These are phyloP conservation scores for Globisporangium irregulare DNA, from an alignment of 352 stramenopile genomes.

Conservation along the genomic window DNA sequence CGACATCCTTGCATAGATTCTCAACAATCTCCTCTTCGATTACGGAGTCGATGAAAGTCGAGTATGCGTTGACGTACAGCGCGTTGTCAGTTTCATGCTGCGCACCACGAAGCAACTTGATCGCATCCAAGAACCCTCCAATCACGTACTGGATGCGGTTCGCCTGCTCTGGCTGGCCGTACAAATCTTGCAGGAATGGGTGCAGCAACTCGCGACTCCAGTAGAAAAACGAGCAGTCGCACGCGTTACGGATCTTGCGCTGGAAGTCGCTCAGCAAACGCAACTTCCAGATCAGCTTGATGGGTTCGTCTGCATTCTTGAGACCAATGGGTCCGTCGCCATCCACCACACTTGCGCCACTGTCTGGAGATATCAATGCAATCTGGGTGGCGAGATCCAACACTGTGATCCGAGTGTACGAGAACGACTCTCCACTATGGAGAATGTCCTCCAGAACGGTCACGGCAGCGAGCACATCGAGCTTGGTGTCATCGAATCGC, in stretches of 20 bases:
- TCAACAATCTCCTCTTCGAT: conserved; percentile 87
- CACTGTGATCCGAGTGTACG: conserved; percentile 80
- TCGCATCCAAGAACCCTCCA: conserved; percentile 73
- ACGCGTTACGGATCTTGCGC: conserved; percentile 76
- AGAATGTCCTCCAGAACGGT: conserved; percentile 86
- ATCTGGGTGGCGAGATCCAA: conserved; percentile 80
- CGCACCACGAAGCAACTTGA: conserved; percentile 67
- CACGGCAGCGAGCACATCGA: conserved; percentile 80
- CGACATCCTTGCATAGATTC: conserved; percentile 91
- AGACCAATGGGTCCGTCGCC: conserved; percentile 43
- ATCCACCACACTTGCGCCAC: conserved; percentile 24
- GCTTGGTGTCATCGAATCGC: conserved; percentile 84
- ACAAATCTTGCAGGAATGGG: conserved; percentile 83
- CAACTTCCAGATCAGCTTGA: conserved; percentile 86
- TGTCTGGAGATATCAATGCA: conserved; percentile 67
- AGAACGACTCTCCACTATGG: conserved; percentile 78
- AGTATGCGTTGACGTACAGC: conserved; percentile 66
- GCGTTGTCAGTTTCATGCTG: conserved; percentile 76
- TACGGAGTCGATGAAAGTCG: conserved; percentile 78
- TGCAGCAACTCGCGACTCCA: conserved; percentile 90
- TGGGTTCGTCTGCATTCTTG: conserved; percentile 65
- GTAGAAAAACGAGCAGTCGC: conserved; percentile 93
- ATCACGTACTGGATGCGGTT: conserved; percentile 85
- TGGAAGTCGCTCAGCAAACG: conserved; percentile 88
- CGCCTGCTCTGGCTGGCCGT: conserved; percentile 71